Conservation (phyloP, 2,329 filamentous ascomycete genomes). For the Paramyrothecium roridum region DNA sequence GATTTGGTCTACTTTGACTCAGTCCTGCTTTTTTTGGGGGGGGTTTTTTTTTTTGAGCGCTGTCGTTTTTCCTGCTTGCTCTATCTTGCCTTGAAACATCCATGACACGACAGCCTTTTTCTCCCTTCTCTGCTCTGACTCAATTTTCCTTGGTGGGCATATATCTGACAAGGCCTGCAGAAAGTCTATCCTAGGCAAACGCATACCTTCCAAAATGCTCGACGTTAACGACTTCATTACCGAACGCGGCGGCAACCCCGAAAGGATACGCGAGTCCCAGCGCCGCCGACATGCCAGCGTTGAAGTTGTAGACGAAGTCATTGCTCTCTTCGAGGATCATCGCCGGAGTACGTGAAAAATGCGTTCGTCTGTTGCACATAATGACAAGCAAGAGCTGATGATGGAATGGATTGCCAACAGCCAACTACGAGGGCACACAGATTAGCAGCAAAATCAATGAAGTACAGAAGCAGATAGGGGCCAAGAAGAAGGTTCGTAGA, state of each 20-base stretch:
- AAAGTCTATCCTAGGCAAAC: background rate
- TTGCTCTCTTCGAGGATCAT: conserved; percentile 82
- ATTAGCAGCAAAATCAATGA: conserved; percentile 83
- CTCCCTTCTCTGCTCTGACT: too few relatives aligned
- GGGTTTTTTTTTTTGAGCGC: too few relatives aligned
- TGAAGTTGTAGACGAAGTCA: conserved; percentile 86
- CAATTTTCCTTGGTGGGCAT: too few relatives aligned
- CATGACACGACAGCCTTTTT: too few relatives aligned
- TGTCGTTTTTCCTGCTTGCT: too few relatives aligned
- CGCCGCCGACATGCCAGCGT: conserved; percentile 75
- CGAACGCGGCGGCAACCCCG: conserved; percentile 87
- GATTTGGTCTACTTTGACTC: too few relatives aligned
- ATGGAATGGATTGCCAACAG: conserved; percentile 12
- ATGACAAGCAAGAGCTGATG: background rate
- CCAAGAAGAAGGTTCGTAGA: conserved; percentile 74
- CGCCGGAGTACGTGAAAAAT: conserved; percentile 56
- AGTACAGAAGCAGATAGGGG: conserved; percentile 83
- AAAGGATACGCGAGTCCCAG: conserved; percentile 90
- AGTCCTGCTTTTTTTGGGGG: too few relatives aligned
- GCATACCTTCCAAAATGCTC: conserved; percentile 52
- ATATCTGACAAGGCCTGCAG: too few relatives aligned
- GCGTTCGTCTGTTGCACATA: background rate
- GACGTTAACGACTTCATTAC: conserved; percentile 76
- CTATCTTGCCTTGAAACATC: too few relatives aligned
- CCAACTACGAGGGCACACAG: conserved; percentile 75